phyloP scores from a whole-genome alignment of 805 yeast genomes.

The Cyberlindnera maclurae region DNA sequence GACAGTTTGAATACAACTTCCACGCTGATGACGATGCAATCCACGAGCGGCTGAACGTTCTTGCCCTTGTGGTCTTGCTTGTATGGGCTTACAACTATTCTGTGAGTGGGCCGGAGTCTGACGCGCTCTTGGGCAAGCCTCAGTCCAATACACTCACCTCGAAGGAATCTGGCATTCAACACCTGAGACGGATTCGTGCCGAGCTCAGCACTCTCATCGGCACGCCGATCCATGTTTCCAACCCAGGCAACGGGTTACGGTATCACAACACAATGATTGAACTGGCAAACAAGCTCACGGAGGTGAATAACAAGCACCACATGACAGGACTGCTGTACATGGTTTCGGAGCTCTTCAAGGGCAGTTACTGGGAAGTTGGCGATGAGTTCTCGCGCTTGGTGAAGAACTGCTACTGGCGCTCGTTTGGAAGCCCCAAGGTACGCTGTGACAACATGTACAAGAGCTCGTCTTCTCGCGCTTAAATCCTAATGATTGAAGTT shows the following conservation, averaged over 20 bases:
- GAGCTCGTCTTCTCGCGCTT: slow-evolving; percentile 23
- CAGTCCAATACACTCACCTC: slow-evolving; percentile 21
- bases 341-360: slow-evolving; percentile 33
- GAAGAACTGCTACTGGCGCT: slow-evolving; percentile 46
- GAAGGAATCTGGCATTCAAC: slow-evolving; percentile 43
- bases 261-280: slow-evolving; percentile 36
- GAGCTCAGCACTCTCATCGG: slow-evolving; percentile 32
- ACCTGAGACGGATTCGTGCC: slow-evolving; percentile 40
- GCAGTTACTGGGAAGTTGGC: slow-evolving; percentile 50
- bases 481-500: neutral
- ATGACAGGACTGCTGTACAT: slow-evolving; percentile 49
- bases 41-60: slow-evolving; percentile 30
- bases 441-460: slow-evolving; percentile 47
- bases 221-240: slow-evolving; percentile 23
- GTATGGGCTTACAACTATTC: slow-evolving; percentile 48
- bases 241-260: slow-evolving; percentile 27
- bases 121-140: slow-evolving; percentile 19
- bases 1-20: slow-evolving; percentile 36
- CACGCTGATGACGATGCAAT: slow-evolving; percentile 47
- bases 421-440: slow-evolving; percentile 40
- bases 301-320: slow-evolving; percentile 37
- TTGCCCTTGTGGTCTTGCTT: slow-evolving; percentile 27
- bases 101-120: slow-evolving; percentile 40
- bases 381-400: slow-evolving; percentile 48
- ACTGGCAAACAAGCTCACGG: slow-evolving; percentile 34